Evolutionary conservation across 2,329 filamentous ascomycete species (phyloP).

Genomic region (Arthrobotrys pseudoclavata): DNA sequence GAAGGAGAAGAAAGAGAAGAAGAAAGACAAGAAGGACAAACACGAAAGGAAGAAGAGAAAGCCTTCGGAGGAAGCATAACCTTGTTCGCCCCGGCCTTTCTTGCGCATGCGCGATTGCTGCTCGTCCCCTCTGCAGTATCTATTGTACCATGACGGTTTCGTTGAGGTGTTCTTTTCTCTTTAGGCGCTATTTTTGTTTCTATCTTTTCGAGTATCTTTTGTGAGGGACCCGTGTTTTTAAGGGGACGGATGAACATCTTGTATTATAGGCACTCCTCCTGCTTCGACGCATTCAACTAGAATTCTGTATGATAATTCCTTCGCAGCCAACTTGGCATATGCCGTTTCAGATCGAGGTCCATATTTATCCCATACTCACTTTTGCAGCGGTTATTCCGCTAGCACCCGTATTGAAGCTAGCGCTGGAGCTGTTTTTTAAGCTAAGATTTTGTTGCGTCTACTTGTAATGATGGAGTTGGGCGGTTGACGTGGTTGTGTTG

Average conservation of each 20-base stretch:
- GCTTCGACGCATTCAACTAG: slow-evolving; percentile 1
- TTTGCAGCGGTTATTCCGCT: too few relatives aligned
- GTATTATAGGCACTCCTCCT: slow-evolving; percentile 6
- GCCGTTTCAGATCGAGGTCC: background rate
- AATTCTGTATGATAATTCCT: slow-evolving; percentile 33
- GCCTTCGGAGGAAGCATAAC: slow-evolving; percentile 50
- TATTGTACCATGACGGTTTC: slow-evolving; percentile 7
- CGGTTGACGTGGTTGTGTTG: too few relatives aligned
- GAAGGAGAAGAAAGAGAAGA: slow-evolving; percentile 55
- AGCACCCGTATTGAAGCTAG: too few relatives aligned
- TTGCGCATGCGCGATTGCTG: background rate
- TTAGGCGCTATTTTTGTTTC: slow-evolving; percentile 23
- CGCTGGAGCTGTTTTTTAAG: too few relatives aligned
- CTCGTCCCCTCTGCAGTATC: background rate
- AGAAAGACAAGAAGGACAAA: slow-evolving; percentile 54
- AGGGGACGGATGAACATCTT: slow-evolving; percentile 21
- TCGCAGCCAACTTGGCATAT: background rate
- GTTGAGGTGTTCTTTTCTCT: background rate
- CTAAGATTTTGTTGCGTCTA: too few relatives aligned
- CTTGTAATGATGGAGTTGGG: too few relatives aligned
- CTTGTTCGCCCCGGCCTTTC: background rate
- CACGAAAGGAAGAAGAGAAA: slow-evolving; percentile 58
- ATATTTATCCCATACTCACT: background rate
- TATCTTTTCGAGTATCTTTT: slow-evolving; percentile 4
- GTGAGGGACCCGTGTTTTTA: slow-evolving; percentile 5